Conservation (phyloP, 768 basidiomycete genomes). For the Lactarius sp. region DNA sequence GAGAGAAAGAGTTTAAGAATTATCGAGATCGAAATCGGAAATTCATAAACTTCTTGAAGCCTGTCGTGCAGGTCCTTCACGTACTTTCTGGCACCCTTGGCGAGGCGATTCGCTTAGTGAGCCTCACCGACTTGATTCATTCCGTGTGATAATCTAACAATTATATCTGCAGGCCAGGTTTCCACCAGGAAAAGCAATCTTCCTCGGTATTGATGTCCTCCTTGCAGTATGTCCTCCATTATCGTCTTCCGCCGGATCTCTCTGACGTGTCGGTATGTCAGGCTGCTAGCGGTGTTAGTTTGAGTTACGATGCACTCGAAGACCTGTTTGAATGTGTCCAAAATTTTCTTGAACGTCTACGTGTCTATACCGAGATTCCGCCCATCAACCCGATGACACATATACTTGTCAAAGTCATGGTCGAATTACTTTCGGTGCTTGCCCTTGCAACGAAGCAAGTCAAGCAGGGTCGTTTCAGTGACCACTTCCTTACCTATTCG, state of each 20-base stretch:
- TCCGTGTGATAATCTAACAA: background rate
- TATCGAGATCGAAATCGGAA: conserved; percentile 10
- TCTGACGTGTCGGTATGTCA: background rate
- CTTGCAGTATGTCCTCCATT: background rate
- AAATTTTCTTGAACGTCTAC: conserved; percentile 3
- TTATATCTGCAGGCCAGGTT: background rate
- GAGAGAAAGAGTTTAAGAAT: conserved; percentile 8
- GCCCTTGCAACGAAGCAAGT: conserved; percentile 11
- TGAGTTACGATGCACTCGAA: conserved; percentile 1
- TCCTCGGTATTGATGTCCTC: conserved; percentile 9
- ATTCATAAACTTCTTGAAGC: conserved; percentile 9
- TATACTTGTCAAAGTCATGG: background rate
- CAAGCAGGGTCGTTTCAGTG: conserved; percentile 6
- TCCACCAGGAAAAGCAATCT: conserved; percentile 6
- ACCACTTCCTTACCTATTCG: background rate
- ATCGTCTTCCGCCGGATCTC: background rate
- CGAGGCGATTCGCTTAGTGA: background rate
- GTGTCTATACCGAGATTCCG: background rate
- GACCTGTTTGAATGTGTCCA: conserved; percentile 1
- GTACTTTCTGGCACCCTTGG: conserved; percentile 2
- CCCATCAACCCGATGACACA: background rate
- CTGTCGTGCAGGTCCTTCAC: conserved; percentile 3
- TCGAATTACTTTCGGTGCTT: conserved; percentile 8
- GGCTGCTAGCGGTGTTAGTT: conserved; percentile 1
- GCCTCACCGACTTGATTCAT: background rate